A percentile compares a stretch with the other conserved stretches of the same genome.
phyloP scores from a whole-genome alignment of 176 grass and related monocot species.

The Zizania latifolia region DNA sequence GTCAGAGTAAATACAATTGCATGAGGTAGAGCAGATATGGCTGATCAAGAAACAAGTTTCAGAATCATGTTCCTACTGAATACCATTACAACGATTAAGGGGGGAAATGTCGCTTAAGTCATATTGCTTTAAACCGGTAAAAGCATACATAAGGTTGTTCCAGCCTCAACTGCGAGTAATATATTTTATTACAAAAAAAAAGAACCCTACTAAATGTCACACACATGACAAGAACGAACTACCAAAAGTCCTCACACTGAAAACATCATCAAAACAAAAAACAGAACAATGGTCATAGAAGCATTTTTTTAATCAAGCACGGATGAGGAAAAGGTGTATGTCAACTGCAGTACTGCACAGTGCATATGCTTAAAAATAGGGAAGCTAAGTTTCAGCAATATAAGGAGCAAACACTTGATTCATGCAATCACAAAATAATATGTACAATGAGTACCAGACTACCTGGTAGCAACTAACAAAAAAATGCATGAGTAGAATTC shows the following conservation, averaged over 20 bases:
- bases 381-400: not conserved
- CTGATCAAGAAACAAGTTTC: not conserved
- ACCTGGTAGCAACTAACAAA: not conserved
- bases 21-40: not conserved
- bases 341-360: not conserved
- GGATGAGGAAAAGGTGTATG: not conserved
- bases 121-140: not conserved
- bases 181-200: not conserved
- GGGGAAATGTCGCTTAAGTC: not conserved
- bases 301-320: not conserved
- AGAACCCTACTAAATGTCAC: not conserved
- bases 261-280: not conserved
- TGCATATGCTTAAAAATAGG: not conserved
- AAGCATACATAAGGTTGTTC: not conserved
- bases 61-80: not conserved
- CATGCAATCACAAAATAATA: not conserved
- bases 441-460: not conserved
- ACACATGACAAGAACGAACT: not conserved
- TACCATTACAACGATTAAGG: not conserved
- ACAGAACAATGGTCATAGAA: not conserved
- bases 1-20: not conserved
- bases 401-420: not conserved
- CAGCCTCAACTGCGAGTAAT: not conserved
- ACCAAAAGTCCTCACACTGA: not conserved
- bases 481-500: not conserved